Evolutionary conservation across 257 asterid genomes (phyloP), one percentile per base, ranked within the genome.

Genomic region (Pogostemon cablin): DNA sequence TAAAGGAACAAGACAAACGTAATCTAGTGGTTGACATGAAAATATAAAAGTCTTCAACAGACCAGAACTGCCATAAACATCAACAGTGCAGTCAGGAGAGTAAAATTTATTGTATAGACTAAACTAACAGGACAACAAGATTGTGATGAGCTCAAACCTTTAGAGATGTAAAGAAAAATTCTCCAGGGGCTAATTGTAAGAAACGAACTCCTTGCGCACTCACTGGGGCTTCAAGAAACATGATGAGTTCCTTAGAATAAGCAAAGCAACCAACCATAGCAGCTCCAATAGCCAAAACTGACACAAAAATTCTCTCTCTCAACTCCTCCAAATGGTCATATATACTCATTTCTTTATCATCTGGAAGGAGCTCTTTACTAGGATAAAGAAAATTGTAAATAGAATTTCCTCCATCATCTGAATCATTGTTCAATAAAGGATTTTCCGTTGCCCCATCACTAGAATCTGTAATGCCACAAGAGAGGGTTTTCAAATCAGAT

Each of bases 311-410:
- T 75, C 99, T 84, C 73, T 84, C 77, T 17, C 99, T 87, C 78
- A 95, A 78, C 79, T 95, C 99, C 78, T 95, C 99, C 71, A 95
- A 78, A 85, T 95, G 99, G 80, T 95, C 99, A 64, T 85, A 95
- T 74, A 95, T 80, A 65, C 91, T 92, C 99, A 95, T 95, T 78
- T 95, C 99, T 79, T 86, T 85, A 75, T 95, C 99, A 81, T 95
- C 99, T 2, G 99, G 97, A 75, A 95, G 98, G 49, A 90, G 95
- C 79, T 95, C 98, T 84, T 92, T 95, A 74, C 54, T 78, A 47
- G 99, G 99, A 79, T 91, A 95, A 39, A 95, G 92, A 71, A 95
- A 82, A 83, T 92, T 83, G 81, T 86, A 92, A 49, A 95, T 76
- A 52, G 78, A 57, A 79, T 83, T 92, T 58, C 89, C 88, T 64